Evolutionary conservation across 2,329 filamentous ascomycete genomes (phyloP).

Genomic region (Macrophomina pseudophaseolina): DNA sequence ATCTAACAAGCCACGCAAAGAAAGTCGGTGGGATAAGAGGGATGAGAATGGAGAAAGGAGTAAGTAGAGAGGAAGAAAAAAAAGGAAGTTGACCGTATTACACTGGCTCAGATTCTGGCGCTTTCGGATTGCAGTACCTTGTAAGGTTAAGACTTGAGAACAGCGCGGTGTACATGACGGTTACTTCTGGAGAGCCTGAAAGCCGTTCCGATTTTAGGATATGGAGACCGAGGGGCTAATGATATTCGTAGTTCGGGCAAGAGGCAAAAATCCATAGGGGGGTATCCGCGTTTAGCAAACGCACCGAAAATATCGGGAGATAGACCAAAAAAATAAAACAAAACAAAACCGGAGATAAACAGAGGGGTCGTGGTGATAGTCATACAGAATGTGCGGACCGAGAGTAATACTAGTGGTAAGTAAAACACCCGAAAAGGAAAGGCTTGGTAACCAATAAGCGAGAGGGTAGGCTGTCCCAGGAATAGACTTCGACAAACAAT

Average conservation of each 20-base stretch:
- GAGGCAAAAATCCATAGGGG: slow-evolving; percentile 11
- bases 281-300: slow-evolving; percentile 18
- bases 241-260: slow-evolving; percentile 11
- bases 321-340: neutral
- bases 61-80: neutral
- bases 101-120: neutral
- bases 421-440: neutral
- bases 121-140: neutral
- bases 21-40: too few species aligned
- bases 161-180: neutral
- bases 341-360: neutral
- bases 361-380: slow-evolving; percentile 6
- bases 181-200: neutral
- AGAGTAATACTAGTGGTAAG: neutral
- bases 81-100: neutral
- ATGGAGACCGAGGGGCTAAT: slow-evolving; percentile 21
- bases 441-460: neutral
- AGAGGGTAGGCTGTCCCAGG: neutral
- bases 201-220: neutral
- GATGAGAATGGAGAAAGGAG: neutral
- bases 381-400: slow-evolving; percentile 18
- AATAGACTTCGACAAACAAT: neutral
- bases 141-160: neutral
- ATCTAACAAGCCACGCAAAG: neutral
- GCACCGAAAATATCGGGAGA: neutral